Percentiles rank a stretch among this genome's conserved stretches.
These are phyloP conservation scores for Cladophialophora immunda DNA, from an alignment of 2,329 filamentous ascomycete genomes.

Conservation along the genomic window DNA sequence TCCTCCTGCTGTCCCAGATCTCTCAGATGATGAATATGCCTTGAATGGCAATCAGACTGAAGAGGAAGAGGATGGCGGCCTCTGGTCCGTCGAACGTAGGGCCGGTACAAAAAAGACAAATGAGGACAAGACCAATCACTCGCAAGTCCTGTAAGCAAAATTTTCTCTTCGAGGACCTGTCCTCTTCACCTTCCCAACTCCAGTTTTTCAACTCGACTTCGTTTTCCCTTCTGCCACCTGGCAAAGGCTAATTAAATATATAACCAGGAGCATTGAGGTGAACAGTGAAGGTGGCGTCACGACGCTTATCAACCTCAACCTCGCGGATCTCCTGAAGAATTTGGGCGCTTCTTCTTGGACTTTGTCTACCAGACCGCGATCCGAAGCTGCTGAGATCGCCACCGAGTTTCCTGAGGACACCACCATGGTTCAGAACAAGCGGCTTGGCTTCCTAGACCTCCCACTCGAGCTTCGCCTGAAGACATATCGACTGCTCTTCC, in stretches of 20 bases:
- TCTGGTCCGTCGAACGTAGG: slow-evolving; percentile 9
- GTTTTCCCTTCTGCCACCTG: background rate
- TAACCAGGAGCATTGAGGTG: background rate
- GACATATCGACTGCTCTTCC: slow-evolving; percentile 56
- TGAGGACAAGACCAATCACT: background rate
- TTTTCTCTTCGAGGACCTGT: background rate
- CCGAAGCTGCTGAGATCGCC: background rate
- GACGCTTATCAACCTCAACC: slow-evolving; percentile 18
- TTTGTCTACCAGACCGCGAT: background rate
- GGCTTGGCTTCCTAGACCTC: slow-evolving; percentile 47
- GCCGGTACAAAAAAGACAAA: background rate
- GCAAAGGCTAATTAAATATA: background rate
- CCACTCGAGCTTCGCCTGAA: slow-evolving; percentile 57
- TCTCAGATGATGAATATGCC: slow-evolving; percentile 29
- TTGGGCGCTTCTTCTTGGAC: background rate
- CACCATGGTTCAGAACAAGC: background rate
- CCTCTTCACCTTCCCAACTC: background rate
- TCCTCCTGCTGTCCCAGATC: slow-evolving; percentile 18
- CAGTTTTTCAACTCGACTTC: background rate
- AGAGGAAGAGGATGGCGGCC: slow-evolving; percentile 12
- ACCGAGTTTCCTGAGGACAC: background rate
- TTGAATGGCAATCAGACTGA: slow-evolving; percentile 1
- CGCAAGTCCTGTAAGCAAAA: background rate
- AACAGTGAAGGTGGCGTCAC: background rate
- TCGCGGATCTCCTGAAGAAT: slow-evolving; percentile 8